Conservation (phyloP, 108 stramenopile species). For the Licmophora abbreviata region DNA sequence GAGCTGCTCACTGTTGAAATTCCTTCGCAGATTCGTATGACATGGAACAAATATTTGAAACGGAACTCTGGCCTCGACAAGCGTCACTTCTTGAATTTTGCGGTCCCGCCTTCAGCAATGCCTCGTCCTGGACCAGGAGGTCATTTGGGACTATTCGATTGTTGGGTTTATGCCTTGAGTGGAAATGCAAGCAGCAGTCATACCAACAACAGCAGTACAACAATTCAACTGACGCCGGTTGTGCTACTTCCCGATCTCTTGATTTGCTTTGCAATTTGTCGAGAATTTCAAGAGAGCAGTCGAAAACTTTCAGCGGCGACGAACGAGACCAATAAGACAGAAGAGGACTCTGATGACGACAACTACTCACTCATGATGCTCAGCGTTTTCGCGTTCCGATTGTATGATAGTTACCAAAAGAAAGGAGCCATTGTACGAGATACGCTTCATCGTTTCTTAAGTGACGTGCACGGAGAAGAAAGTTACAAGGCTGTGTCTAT, state of each 20-base stretch:
- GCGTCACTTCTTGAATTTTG: constrained; percentile 30
- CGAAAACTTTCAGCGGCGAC: background rate
- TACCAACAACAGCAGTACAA: constrained; percentile 7
- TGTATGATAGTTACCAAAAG: constrained; percentile 81
- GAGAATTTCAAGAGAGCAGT: constrained; percentile 5
- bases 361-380: constrained; percentile 9
- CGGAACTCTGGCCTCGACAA: constrained; percentile 57
- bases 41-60: constrained; percentile 37
- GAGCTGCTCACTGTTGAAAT: constrained; percentile 1
- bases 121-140: constrained; percentile 68
- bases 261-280: constrained; percentile 68
- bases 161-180: constrained; percentile 57
- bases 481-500: constrained; percentile 44
- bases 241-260: constrained; percentile 62
- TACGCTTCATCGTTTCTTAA: constrained; percentile 73
- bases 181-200: constrained; percentile 6
- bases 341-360: constrained; percentile 6
- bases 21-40: constrained; percentile 28
- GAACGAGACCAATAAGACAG: background rate
- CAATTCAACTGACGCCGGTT: constrained; percentile 11
- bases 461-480: constrained; percentile 77
- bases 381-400: constrained; percentile 39
- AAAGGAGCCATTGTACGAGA: constrained; percentile 55
- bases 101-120: constrained; percentile 48
- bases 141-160: constrained; percentile 79